Base-by-base conservation (phyloP, 257 asterid species). In the Lithospermum erythrorhizon region DNA sequence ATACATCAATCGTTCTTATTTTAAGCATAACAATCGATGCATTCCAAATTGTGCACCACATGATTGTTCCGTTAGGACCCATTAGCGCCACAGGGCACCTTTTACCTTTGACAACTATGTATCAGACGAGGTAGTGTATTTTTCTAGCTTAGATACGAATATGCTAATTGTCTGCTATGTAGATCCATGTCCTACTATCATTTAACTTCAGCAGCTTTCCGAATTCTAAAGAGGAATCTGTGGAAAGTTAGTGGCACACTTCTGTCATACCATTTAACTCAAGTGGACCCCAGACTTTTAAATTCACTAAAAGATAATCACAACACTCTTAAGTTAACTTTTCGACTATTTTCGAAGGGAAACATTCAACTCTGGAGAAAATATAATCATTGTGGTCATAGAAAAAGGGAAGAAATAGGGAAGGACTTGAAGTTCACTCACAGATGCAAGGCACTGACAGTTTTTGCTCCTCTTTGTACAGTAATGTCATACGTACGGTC, bases 401-500 rank as follows among this genome's bases (percentile, higher is more conserved):
- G 49, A 41, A 17, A 41, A 41, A 41, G 49, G 49, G 47, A 5
- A 13, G 49, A 41, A 41, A 41, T 41, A 59, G 15, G 21, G 29
- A 59, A 57, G 41, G 30, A 64, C 47, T 16, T 11, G 61, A 47
- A 29, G 16, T 56, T 53, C 57, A 53, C 95, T 87, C 75, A 87
- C 98, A 91, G 69, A 73, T 91, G 96, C 83, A 87, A 59, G 18
- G 98, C 77, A 69, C 65, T 90, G 68, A 90, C 96, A 75, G 98
- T 90, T 75, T 90, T 90, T 51, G 98, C 98, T 64, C 98, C 98
- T 76, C 94, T 78, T 77, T 82, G 83, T 65, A 90, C 76, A 45
- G 98, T 90, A 61, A 90, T 82, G 82, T 83, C 96, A 76, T 90
- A 87, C 20, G 98, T 87, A 35, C 95, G 94, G 72, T 87, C 98